phyloP scores from a whole-genome alignment of 148 eudicot genomes.

The Heliosperma pusillum region DNA sequence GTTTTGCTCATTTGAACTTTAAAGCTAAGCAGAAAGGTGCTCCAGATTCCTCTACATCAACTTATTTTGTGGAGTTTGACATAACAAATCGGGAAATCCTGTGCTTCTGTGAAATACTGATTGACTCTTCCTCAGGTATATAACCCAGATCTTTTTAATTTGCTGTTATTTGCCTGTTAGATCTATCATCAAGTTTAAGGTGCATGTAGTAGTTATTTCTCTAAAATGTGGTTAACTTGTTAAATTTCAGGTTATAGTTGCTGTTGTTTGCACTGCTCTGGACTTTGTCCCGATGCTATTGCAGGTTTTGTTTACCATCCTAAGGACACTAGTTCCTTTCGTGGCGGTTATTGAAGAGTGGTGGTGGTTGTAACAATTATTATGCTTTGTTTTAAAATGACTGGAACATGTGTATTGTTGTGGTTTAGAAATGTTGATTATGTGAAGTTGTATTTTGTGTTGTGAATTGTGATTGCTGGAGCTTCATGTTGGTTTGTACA shows the following conservation, averaged over 20 bases:
- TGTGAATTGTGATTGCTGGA: no score
- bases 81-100: not conserved
- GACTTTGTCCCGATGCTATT: not conserved
- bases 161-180: not conserved
- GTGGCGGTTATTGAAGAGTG: no score
- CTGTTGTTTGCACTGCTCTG: not conserved
- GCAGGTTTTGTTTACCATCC: not conserved
- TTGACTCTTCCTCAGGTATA: not conserved
- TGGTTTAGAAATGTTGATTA: no score
- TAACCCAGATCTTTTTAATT: no score
- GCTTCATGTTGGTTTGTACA: no score
- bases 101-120: not conserved
- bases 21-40: slow-evolving; percentile 10
- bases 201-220: not conserved
- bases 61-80: not conserved
- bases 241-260: not conserved
- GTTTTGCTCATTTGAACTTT: slow-evolving; percentile 9
- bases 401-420: no score
- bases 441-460: no score
- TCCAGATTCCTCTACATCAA: not conserved
- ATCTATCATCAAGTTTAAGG: not conserved
- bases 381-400: no score
- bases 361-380: no score
- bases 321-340: not conserved
- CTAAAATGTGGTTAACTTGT: not conserved